Evolutionary conservation across 2,329 filamentous ascomycete species (phyloP).

Genomic region (Capronia epimyces): DNA sequence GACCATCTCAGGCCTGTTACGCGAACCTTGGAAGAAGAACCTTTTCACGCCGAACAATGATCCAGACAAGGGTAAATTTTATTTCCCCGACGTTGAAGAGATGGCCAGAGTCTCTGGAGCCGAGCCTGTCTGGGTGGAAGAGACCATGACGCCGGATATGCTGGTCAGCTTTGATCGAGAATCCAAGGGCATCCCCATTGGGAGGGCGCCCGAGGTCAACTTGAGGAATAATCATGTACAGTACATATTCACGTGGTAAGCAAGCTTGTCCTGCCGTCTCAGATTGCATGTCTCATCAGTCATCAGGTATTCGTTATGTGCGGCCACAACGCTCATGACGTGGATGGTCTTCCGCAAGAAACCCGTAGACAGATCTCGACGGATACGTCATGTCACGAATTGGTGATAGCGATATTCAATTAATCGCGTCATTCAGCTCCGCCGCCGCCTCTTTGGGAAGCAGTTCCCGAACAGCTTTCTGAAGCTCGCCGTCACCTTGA

Average conservation of each 20-base stretch:
- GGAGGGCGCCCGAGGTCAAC: slow-evolving; percentile 81
- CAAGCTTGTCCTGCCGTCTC: slow-evolving; percentile 18
- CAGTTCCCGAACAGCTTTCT: slow-evolving; percentile 66
- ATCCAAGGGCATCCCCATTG: slow-evolving; percentile 80
- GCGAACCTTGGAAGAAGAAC: slow-evolving; percentile 94
- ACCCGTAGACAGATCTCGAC: slow-evolving; percentile 63
- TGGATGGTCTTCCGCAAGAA: slow-evolving; percentile 93
- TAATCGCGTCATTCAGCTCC: slow-evolving; percentile 60
- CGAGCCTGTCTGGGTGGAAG: slow-evolving; percentile 89
- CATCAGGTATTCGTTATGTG: slow-evolving; percentile 72
- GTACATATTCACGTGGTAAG: slow-evolving; percentile 98
- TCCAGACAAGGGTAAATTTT: slow-evolving; percentile 78
- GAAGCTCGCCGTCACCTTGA: slow-evolving; percentile 21
- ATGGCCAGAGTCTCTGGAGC: slow-evolving; percentile 81
- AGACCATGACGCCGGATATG: slow-evolving; percentile 84
- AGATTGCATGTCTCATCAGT: slow-evolving; percentile 29
- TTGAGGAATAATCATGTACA: slow-evolving; percentile 94
- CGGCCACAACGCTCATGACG: slow-evolving; percentile 89
- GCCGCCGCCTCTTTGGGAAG: slow-evolving; percentile 77
- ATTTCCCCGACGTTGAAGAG: slow-evolving; percentile 87
- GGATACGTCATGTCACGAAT: slow-evolving; percentile 69
- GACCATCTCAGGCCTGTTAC: slow-evolving; percentile 72
- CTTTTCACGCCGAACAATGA: slow-evolving; percentile 91
- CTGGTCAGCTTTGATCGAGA: slow-evolving; percentile 70
- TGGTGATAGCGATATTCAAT: slow-evolving; percentile 50